Percentiles rank a stretch among this genome's conserved stretches.
These are phyloP conservation scores for Ceriops zippeliana DNA, from an alignment of 345 rosid genomes.

Conservation along the genomic window DNA sequence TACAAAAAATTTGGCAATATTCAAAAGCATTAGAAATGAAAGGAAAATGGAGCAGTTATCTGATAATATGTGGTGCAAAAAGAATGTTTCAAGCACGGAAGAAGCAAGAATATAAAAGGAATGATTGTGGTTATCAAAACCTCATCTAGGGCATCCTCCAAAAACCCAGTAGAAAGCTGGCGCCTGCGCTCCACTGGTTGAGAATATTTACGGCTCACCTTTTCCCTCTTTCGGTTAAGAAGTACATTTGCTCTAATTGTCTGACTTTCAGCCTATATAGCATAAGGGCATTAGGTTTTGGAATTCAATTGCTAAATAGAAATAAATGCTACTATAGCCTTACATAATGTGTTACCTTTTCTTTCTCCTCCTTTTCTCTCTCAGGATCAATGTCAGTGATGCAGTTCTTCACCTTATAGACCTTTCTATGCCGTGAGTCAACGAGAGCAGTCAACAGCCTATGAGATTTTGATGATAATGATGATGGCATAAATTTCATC, in stretches of 20 bases:
- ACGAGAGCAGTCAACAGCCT: conserved; percentile 90
- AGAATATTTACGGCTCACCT: conserved; percentile 76
- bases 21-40: too few species aligned
- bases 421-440: conserved; percentile 85
- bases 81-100: background rate
- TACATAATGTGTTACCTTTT: conserved; percentile 56
- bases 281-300: conserved; percentile 13
- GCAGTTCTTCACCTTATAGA: conserved; percentile 88
- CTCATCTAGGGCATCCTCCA: conserved; percentile 98
- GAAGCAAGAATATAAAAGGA: background rate
- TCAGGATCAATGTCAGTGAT: conserved; percentile 98
- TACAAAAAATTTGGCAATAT: background rate
- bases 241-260: conserved; percentile 81
- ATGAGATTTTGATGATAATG: conserved; percentile 88
- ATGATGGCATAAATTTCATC: conserved; percentile 96
- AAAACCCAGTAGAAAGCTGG: conserved; percentile 85
- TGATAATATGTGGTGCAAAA: background rate
- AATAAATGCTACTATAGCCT: conserved; percentile 4
- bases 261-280: conserved; percentile 78
- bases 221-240: conserved; percentile 86
- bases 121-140: conserved; percentile 34
- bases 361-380: conserved; percentile 96
- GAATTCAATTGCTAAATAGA: conserved; percentile 1
- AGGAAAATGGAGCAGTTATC: too few species aligned
- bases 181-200: conserved; percentile 63